Percentiles rank a stretch among this genome's conserved stretches.
Evolutionary conservation across 371 early-diverging fungal genomes (phyloP).

Genomic region (Mortierella sp.): DNA sequence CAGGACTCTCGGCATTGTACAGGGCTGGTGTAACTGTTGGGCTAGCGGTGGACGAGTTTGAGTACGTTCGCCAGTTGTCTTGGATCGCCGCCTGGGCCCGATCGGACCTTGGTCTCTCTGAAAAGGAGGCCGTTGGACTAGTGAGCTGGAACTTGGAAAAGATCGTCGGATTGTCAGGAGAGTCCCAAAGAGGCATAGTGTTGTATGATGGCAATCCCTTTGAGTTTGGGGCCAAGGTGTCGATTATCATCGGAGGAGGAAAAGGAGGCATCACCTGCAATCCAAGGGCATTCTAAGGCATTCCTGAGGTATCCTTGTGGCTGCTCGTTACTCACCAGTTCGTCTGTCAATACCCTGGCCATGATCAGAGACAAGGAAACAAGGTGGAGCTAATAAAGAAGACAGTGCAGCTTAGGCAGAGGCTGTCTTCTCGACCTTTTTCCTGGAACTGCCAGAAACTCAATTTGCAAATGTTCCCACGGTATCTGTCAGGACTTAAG

Average conservation of each 20-base stretch:
- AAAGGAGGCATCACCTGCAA: constrained; percentile 34
- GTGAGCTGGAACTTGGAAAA: constrained; percentile 74
- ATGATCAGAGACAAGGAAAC: no score
- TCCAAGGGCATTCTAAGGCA: constrained; percentile 25
- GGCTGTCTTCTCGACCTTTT: no score
- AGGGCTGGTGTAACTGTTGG: constrained; percentile 71
- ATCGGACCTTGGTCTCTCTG: constrained; percentile 58
- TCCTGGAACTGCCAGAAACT: no score
- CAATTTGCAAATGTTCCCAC: no score
- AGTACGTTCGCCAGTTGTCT: constrained; percentile 66
- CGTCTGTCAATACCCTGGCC: no score
- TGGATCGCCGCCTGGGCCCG: constrained; percentile 83
- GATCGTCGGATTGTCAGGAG: constrained; percentile 60
- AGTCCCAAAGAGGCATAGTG: constrained; percentile 42
- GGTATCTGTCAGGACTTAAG: no score
- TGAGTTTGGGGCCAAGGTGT: constrained; percentile 57
- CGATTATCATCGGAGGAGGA: constrained; percentile 61
- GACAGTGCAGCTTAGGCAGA: no score
- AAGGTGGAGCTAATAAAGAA: no score
- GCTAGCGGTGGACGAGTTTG: constrained; percentile 63
- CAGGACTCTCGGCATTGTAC: constrained; percentile 66
- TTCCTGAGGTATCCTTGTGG: neutral
- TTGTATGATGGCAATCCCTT: constrained; percentile 65
- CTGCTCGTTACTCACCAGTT: no score
- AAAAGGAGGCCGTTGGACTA: constrained; percentile 73